Evolutionary conservation across 2,329 filamentous ascomycete genomes (phyloP), one percentile per base, ranked within the genome.

Genomic region (Claviceps purpurea): DNA sequence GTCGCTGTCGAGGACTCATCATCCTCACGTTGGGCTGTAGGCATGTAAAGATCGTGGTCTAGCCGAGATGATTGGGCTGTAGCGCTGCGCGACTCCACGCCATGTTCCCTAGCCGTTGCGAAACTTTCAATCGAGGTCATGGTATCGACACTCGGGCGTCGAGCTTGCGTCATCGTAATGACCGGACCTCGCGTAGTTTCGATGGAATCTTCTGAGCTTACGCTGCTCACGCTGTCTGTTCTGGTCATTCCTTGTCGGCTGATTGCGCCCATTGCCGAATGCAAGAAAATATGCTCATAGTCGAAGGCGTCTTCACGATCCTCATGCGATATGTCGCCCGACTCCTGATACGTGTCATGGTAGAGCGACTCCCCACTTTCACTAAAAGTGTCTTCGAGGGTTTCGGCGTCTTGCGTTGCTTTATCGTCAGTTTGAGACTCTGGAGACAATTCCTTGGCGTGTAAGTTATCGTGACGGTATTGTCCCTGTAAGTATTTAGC

Each of bases 291-390:
- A 64, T 95, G 84, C 65, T 95, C 87, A 56, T 97, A 97, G 65
- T 97, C 91, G 62, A 97, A 97, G 1, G 90, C 90, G 66, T 97
- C 91, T 58, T 90, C 84, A 20, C 91, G 85, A 65, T 96, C 89
- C 69, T 97, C 91, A 61, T 97, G 91, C 0, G 89, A 88, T 5
- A 85, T 70, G 18, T 55, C 48, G 5, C n/a, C 45, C 8, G 77
- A 76, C 50, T 79, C 75, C 51, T 79, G 73, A 47, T 75, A 65
- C 0, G 76, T 71, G 58, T 83, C 81, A 59, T 84, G 79, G 60
- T 85, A 83, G 6, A 82, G 70, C 13, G 78, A 78, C 50, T 81
- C 75, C 59, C 79, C 73, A 56, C 82, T 81, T 59, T 87, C 82
- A 59, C 82, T 85, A 22, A 73, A 73, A 34, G 70, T 59, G 37